These are phyloP conservation scores for Yarrowia deformans DNA, from an alignment of 805 yeast genomes.

Conservation along the genomic window DNA sequence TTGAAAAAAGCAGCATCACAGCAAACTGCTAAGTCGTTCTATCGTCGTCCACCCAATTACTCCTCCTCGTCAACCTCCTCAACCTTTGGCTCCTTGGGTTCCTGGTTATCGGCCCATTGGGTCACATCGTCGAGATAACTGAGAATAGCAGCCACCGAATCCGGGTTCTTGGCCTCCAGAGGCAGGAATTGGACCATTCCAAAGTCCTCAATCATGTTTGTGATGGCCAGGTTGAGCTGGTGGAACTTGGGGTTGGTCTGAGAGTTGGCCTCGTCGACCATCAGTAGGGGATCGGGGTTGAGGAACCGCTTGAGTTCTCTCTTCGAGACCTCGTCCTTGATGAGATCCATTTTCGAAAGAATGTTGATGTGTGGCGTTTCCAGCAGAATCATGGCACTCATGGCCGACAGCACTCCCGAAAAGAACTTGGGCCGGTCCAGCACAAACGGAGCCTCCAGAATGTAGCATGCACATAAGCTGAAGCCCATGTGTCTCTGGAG, in stretches of 20 bases:
- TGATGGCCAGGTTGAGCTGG: constrained; percentile 78
- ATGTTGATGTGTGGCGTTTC: constrained; percentile 96
- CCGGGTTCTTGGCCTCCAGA: constrained; percentile 77
- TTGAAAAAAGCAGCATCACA: no score
- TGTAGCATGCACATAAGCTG: constrained; percentile 88
- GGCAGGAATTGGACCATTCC: constrained; percentile 99
- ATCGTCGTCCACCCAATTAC: no score
- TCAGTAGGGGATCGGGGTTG: constrained; percentile 87
- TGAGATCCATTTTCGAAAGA: constrained; percentile 83
- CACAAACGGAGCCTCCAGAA: constrained; percentile 92
- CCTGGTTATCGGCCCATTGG: constrained; percentile 96
- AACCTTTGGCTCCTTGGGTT: constrained; percentile 87
- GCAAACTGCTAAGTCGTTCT: no score
- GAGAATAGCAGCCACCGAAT: constrained; percentile 78
- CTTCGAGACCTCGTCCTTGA: constrained; percentile 77
- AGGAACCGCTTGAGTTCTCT: constrained; percentile 82
- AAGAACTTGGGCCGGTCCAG: constrained; percentile 90
- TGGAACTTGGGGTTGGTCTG: constrained; percentile 69
- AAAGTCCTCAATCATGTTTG: constrained; percentile 91
- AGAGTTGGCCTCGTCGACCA: constrained; percentile 60
- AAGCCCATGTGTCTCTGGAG: constrained; percentile 80
- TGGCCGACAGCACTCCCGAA: constrained; percentile 93
- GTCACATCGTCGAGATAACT: constrained; percentile 96
- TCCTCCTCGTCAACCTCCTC: constrained; percentile 67
- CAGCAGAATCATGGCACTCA: constrained; percentile 96